phyloP scores from a whole-genome alignment of 192 early-diverging fungal species.

The Backusella macrospora region DNA sequence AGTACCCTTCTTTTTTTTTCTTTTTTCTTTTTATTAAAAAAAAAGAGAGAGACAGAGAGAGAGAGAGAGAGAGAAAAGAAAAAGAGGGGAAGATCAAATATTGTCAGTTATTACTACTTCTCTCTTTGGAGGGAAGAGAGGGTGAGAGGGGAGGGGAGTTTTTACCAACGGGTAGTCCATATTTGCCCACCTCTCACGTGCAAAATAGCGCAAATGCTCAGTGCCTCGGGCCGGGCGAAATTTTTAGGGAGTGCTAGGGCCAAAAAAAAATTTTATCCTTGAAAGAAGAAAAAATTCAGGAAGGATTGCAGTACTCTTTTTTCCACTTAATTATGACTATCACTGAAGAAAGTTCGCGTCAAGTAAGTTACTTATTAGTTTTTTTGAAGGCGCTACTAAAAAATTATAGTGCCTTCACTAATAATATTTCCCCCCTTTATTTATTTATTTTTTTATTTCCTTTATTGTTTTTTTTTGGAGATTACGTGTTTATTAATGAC shows the following conservation, averaged over 20 bases:
- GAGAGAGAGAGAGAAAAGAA: background rate
- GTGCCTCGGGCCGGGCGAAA: conserved; percentile 6
- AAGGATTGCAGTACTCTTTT: conserved; percentile 5
- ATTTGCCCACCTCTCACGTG: conserved; percentile 5
- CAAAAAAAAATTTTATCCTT: background rate
- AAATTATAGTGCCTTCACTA: background rate
- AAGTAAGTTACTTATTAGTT: background rate
- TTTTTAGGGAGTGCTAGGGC: conserved; percentile 4
- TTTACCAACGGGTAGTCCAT: background rate
- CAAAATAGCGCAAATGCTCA: background rate
- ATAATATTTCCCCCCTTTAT: background rate
- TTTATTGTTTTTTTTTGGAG: background rate
- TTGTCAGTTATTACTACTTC: too few relatives aligned
- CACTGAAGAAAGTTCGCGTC: conserved; percentile 4
- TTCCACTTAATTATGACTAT: conserved; percentile 5
- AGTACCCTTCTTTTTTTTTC: too few relatives aligned
- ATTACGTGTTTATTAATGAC: background rate
- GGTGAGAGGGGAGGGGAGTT: background rate
- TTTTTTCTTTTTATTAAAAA: too few relatives aligned
- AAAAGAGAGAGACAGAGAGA: too few relatives aligned
- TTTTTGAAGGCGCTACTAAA: background rate
- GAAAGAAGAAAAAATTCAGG: background rate
- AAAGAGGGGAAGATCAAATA: background rate
- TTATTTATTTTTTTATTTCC: too few relatives aligned
- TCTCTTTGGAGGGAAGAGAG: too few relatives aligned